phyloP scores from a whole-genome alignment of 2,329 filamentous ascomycete genomes.

The Botrytis paeoniae region DNA sequence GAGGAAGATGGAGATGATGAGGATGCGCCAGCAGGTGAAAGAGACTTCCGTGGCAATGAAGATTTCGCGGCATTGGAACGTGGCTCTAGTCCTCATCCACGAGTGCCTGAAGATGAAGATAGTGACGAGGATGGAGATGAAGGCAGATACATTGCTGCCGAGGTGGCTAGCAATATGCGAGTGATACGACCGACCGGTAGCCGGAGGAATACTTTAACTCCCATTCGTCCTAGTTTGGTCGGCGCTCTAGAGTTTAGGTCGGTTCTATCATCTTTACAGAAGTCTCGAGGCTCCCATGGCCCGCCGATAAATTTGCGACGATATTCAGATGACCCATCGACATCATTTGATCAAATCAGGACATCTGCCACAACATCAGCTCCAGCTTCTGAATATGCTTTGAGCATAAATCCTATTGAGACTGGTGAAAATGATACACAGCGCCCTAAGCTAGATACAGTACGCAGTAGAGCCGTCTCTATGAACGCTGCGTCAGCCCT shows the following conservation, averaged over 20 bases:
- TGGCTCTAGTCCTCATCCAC: constrained; percentile 42
- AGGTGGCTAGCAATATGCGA: constrained; percentile 92
- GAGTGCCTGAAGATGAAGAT: constrained; percentile 39
- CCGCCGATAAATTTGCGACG: constrained; percentile 66
- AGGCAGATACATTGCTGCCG: constrained; percentile 67
- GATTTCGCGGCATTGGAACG: constrained; percentile 36
- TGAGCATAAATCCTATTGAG: constrained; percentile 41
- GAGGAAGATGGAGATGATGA: constrained; percentile 65
- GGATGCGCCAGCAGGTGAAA: constrained; percentile 42
- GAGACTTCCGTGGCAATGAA: constrained; percentile 33
- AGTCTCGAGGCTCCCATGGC: constrained; percentile 71
- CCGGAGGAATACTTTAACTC: constrained; percentile 71
- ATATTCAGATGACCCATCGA: constrained; percentile 58
- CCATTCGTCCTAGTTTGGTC: constrained; percentile 88
- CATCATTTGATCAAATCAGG: constrained; percentile 36
- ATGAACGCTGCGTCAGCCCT: constrained; percentile 32
- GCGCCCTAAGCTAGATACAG: constrained; percentile 21
- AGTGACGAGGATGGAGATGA: constrained; percentile 54
- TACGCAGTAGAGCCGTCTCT: constrained; percentile 35
- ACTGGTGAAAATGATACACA: constrained; percentile 19
- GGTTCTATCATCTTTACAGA: constrained; percentile 81
- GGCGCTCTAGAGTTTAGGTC: constrained; percentile 93
- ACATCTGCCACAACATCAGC: constrained; percentile 45
- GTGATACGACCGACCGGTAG: constrained; percentile 66
- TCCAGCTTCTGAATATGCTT: constrained; percentile 39